A percentile compares a stretch with the other conserved stretches of the same genome.
Evolutionary conservation across 257 asterid species (phyloP).

Genomic region (Euphrasia confusa): DNA sequence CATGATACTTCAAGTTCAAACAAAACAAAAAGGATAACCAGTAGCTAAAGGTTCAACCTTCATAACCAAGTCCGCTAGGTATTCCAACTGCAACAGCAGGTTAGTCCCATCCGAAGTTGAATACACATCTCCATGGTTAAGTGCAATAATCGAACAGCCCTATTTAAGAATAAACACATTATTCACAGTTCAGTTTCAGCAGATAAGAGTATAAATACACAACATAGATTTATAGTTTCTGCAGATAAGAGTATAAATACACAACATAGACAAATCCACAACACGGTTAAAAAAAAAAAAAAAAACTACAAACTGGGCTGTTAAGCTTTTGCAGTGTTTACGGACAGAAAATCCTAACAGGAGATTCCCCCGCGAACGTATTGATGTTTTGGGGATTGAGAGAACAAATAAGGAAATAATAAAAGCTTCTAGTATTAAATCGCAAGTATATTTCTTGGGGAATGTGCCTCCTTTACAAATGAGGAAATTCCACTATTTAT

Average conservation of each 20-base stretch:
- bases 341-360: no score
- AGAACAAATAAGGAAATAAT: no score
- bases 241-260: no score
- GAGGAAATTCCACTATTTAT: no score
- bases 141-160: constrained; percentile 62
- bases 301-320: constrained; percentile 64
- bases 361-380: no score
- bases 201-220: not conserved
- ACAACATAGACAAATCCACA: not conserved
- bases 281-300: not conserved
- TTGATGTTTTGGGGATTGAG: no score
- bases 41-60: constrained; percentile 90
- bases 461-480: no score
- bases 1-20: no score
- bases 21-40: constrained; percentile 35
- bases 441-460: no score
- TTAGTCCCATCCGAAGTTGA: constrained; percentile 44
- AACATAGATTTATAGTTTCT: not conserved
- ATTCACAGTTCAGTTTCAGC: not conserved
- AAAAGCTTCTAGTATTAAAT: no score
- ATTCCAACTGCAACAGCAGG: constrained; percentile 61
- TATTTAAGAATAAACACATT: constrained; percentile 24
- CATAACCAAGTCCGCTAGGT: constrained; percentile 63
- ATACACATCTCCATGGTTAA: constrained; percentile 47
- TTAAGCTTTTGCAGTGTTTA: constrained; percentile 44